Conservation (phyloP, 1,139 yeast species). For the Casaregolazyma suthepensis region DNA sequence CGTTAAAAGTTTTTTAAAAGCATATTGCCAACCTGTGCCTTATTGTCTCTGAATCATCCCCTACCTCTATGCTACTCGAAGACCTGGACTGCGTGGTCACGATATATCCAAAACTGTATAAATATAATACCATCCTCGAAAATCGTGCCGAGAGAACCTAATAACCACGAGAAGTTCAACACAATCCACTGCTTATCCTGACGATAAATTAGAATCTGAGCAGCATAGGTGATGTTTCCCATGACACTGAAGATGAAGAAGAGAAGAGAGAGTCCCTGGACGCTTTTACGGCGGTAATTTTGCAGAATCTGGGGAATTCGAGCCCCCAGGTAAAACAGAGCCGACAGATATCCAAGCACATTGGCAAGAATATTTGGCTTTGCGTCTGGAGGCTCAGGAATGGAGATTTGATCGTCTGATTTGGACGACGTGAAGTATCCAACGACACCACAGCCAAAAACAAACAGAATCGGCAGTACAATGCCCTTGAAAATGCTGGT, state of each 20-base stretch:
- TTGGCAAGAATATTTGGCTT: conserved; percentile 40
- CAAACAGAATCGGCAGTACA: conserved; percentile 56
- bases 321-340: conserved; percentile 65
- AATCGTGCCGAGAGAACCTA: conserved; percentile 71
- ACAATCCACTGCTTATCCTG: conserved; percentile 53
- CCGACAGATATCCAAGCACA: conserved; percentile 65
- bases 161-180: conserved; percentile 64
- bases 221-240: conserved; percentile 73
- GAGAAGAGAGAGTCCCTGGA: conserved; percentile 65
- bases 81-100: conserved; percentile 1
- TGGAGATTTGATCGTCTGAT: conserved; percentile 7
- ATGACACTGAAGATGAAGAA: conserved; percentile 69
- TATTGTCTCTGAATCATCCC: too few species aligned
- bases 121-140: conserved; percentile 60
- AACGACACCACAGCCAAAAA: conserved; percentile 57
- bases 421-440: conserved; percentile 50
- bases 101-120: conserved; percentile 56
- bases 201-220: conserved; percentile 64
- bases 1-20: too few species aligned
- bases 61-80: too few species aligned
- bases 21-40: too few species aligned
- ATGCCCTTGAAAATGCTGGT: conserved; percentile 38
- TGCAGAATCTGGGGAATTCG: conserved; percentile 74
- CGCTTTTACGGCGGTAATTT: conserved; percentile 62
- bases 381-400: conserved; percentile 18